Conservation (phyloP, 208 protist genomes). For the Kentomonas sorsogonicus region DNA sequence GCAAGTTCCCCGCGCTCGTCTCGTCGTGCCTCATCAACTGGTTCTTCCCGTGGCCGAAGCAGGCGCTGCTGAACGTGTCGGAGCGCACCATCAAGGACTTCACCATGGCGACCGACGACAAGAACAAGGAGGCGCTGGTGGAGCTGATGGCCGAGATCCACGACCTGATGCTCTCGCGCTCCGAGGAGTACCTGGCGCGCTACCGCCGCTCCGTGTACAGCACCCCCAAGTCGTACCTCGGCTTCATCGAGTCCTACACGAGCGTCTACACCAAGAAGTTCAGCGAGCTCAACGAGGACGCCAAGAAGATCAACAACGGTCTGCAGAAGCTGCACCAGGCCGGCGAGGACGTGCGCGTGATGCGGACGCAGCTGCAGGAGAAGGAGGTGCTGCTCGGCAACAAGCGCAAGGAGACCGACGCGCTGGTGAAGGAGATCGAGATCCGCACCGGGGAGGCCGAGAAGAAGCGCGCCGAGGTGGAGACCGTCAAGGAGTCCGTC, state of each 20-base stretch:
- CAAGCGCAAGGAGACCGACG: slow-evolving; percentile 90
- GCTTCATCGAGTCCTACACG: slow-evolving; percentile 92
- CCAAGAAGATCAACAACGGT: slow-evolving; percentile 92
- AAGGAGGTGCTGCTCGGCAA: slow-evolving; percentile 91
- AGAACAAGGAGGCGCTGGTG: slow-evolving; percentile 85
- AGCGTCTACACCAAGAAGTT: slow-evolving; percentile 91
- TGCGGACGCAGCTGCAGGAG: slow-evolving; percentile 93
- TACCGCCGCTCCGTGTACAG: slow-evolving; percentile 91
- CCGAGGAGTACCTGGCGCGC: slow-evolving; percentile 89
- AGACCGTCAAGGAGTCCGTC: slow-evolving; percentile 89
- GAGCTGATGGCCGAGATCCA: slow-evolving; percentile 92
- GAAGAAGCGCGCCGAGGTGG: slow-evolving; percentile 94
- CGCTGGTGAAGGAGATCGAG: slow-evolving; percentile 93
- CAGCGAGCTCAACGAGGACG: slow-evolving; percentile 85
- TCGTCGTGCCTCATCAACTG: slow-evolving; percentile 97
- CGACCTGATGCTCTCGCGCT: slow-evolving; percentile 85
- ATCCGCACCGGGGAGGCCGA: slow-evolving; percentile 90
- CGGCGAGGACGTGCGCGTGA: slow-evolving; percentile 90
- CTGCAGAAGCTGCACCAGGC: slow-evolving; percentile 94
- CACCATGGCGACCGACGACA: slow-evolving; percentile 89
- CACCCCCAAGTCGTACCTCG: slow-evolving; percentile 93
- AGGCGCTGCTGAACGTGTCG: slow-evolving; percentile 93
- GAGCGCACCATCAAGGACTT: slow-evolving; percentile 85
- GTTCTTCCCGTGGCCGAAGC: slow-evolving; percentile 97
- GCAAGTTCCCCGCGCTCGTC: slow-evolving; percentile 97